Base-by-base conservation (phyloP, 495 filamentous ascomycete species). In the Penicillium cosmopolitanum region DNA sequence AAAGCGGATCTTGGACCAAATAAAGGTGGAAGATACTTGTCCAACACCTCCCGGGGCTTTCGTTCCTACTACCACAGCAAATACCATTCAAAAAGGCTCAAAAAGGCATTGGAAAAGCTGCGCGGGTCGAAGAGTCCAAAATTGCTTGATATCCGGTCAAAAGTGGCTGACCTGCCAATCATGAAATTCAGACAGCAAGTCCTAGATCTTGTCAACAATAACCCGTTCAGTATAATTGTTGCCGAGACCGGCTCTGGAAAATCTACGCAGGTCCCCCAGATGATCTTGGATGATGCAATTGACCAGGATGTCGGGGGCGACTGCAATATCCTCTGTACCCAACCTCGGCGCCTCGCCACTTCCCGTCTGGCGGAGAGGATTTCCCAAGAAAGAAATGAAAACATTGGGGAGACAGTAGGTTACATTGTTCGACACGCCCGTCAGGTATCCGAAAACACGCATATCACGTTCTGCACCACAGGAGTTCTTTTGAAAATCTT, bases 251-350 rank as follows among this genome's bases (percentile, higher is more conserved):
- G 85, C 18, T 79, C 78, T 50, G 85, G 84, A 44, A 87, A 87
- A 63, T 86, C 84, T 1, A 87, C 85, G 3, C 84, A 87, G 68
- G 73, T 86, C 11, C 85, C 84, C 19, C 85, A 87, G 58, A 83
- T 86, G 12, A 56, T 87, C 33, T 62, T 87, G 5, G 84, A 87
- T 50, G 66, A 84, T 48, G 76, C 80, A 11, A 84, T 81, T 15
- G 50, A 50, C 13, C 25, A 50, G 5, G 50, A 47, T 3, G 6
- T 11, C n/a, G 68, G 63, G 23, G 55, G 55, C 9, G n/a, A 60
- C 21, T 67, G 67, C 53, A 65, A 58, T n/a, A 50, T 73, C 11
- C 31, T 87, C 35, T 86, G 84, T 61, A 81, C 84, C 31, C 85
- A 87, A 57, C 84, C 84, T 28, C 77, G 84, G 47, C 73, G 82